Evolutionary conservation across 2,329 filamentous ascomycete genomes (phyloP), one percentile per base, ranked within the genome.

Genomic region (Cryphonectria parasitica): DNA sequence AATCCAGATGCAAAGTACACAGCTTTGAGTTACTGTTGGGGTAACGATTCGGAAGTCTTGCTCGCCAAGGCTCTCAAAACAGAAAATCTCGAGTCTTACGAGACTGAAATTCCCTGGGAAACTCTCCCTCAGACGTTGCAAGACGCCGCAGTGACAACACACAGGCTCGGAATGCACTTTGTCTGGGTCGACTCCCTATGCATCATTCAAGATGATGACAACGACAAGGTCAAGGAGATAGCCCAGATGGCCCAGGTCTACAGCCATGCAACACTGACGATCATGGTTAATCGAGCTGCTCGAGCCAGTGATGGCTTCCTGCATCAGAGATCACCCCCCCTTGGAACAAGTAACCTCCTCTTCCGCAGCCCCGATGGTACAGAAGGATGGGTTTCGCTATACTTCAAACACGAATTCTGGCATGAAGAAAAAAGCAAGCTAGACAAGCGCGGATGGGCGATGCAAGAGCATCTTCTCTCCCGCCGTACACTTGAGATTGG

Each of bases 11-110:
- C 25, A 31, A 17, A 56, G 2, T 56, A 28, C 13, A 31, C 52
- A 56, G 52, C 52, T n/a, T 56, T 56, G n/a, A 56, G 52, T 28
- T 56, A 56, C 25, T 56, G 52, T 28, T 31, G 52, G 52, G 52
- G 52, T 11, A 54, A 1, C 11, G 13, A 54, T 1, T 7, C n/a
- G 3, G 3, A 25, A 28, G 1, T 15, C 22, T 10, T 54, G 52
- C 52, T 56, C 15, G 15, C 11, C 13, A 15, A 2, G 6, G n/a
- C 52, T 28, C 25, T 56, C 2, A 31, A 28, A 13, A 56, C 15
- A 17, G n/a, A 31, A 6, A 56, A 17, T 28, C 11, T 31, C 13
- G 13, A 6, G n/a, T 56, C 25, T 17, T 56, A 31, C n/a, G 25
- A 31, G 25, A 28, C n/a, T 2, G 25, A 31, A 6, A 56, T 56